Percentiles rank a stretch among this genome's conserved stretches.
Evolutionary conservation across 1,284 basidiomycete genomes (phyloP).

Genomic region (Pseudozyma thailandica): DNA sequence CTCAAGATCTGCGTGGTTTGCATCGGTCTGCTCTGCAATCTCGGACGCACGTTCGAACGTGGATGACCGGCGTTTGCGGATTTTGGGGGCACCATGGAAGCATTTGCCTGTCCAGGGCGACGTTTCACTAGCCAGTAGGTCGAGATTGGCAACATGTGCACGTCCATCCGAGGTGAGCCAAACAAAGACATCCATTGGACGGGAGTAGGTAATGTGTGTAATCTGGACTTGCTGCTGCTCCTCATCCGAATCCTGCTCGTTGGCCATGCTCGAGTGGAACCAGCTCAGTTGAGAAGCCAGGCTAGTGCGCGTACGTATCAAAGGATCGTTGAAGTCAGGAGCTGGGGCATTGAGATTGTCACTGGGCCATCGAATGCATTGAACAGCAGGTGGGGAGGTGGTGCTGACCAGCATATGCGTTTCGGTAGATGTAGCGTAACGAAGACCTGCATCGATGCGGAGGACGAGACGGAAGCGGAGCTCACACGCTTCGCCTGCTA

Average conservation of each 20-base stretch:
- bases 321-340: constrained; percentile 26
- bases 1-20: not conserved
- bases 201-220: constrained; percentile 46
- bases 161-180: constrained; percentile 62
- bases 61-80: constrained; percentile 23
- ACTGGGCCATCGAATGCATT: constrained; percentile 64
- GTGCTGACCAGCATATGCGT: constrained; percentile 62
- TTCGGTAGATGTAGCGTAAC: constrained; percentile 43
- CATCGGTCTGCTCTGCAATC: not conserved
- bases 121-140: constrained; percentile 29
- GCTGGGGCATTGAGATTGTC: constrained; percentile 36
- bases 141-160: constrained; percentile 50
- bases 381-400: constrained; percentile 56
- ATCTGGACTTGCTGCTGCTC: constrained; percentile 19
- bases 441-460: constrained; percentile 61
- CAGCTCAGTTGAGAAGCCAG: constrained; percentile 39
- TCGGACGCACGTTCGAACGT: constrained; percentile 5
- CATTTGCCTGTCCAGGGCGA: constrained; percentile 49
- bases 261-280: constrained; percentile 19
- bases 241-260: not conserved
- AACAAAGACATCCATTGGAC: constrained; percentile 61
- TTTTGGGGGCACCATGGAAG: constrained; percentile 42
- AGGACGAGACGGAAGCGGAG: constrained; percentile 59
- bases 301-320: constrained; percentile 50
- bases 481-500: constrained; percentile 44